Evolutionary conservation across 306 rosid species (phyloP).

Genomic region (Notholithocarpus densiflorus): DNA sequence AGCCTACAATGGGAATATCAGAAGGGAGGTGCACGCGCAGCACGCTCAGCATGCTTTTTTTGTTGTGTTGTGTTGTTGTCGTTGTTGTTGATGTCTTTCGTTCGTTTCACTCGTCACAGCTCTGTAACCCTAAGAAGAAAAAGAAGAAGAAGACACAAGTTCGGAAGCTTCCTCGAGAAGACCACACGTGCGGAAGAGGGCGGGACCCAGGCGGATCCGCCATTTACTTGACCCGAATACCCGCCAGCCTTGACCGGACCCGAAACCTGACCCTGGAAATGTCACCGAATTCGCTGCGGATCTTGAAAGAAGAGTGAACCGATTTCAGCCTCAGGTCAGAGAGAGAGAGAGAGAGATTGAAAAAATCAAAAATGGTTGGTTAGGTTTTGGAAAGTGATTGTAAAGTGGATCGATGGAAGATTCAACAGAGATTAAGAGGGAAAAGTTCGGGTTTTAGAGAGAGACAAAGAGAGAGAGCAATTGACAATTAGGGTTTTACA

Average conservation of each 20-base stretch:
- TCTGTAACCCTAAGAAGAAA: constrained; percentile 34
- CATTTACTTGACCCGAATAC: constrained; percentile 60
- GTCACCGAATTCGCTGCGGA: constrained; percentile 30
- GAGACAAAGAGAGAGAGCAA: constrained; percentile 4
- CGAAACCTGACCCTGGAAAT: constrained; percentile 31
- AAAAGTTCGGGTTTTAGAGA: constrained; percentile 11
- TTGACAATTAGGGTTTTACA: constrained; percentile 80
- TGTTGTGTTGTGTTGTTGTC: background rate
- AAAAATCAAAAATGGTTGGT: background rate
- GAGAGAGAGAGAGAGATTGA: background rate
- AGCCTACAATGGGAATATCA: constrained; percentile 96
- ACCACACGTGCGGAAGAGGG: constrained; percentile 27
- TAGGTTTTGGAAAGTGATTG: constrained; percentile 18
- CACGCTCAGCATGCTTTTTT: constrained; percentile 92
- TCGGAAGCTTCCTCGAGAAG: constrained; percentile 21
- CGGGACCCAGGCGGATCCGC: constrained; percentile 86
- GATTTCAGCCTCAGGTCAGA: background rate
- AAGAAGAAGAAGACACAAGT: constrained; percentile 14
- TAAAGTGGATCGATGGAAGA: constrained; percentile 26
- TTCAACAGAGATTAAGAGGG: constrained; percentile 25
- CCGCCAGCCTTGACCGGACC: constrained; percentile 68
- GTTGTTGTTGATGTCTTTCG: background rate
- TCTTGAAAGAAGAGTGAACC: constrained; percentile 22
- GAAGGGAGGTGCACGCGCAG: constrained; percentile 94
- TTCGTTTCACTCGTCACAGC: constrained; percentile 28